These are phyloP conservation scores for Astrocystis sublimbata DNA, from an alignment of 495 filamentous ascomycete genomes.

Conservation along the genomic window DNA sequence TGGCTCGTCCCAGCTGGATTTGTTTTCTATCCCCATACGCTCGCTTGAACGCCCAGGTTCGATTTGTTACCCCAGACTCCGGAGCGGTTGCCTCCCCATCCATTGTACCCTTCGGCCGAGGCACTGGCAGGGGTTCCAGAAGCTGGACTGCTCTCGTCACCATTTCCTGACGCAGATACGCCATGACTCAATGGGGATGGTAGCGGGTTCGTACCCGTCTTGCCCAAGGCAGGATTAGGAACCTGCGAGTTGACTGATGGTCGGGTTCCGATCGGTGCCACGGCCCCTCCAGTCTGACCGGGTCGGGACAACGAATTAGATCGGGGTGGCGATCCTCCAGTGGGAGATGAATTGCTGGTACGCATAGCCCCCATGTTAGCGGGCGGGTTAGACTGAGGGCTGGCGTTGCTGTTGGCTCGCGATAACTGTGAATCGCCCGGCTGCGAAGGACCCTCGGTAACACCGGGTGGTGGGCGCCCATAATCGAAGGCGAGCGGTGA, in stretches of 20 bases:
- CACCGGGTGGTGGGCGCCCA: constrained; percentile 39
- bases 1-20: neutral
- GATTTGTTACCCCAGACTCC: constrained; percentile 77
- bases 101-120: constrained; percentile 48
- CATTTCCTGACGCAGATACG: constrained; percentile 54
- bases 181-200: constrained; percentile 86
- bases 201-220: constrained; percentile 86
- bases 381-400: constrained; percentile 67
- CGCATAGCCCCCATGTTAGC: constrained; percentile 66
- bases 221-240: constrained; percentile 69
- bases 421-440: constrained; percentile 59
- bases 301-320: constrained; percentile 56
- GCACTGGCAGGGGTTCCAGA: constrained; percentile 42
- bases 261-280: constrained; percentile 93
- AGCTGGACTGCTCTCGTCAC: constrained; percentile 36
- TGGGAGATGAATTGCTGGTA: constrained; percentile 86
- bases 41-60: constrained; percentile 69
- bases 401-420: constrained; percentile 87
- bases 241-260: constrained; percentile 57
- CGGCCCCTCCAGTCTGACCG: constrained; percentile 55
- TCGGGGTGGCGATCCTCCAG: constrained; percentile 78
- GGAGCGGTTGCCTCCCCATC: constrained; percentile 71
- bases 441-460: constrained; percentile 45
- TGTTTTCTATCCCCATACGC: constrained; percentile 68
- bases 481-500: constrained; percentile 55